These are phyloP conservation scores for Ogataea methylovora DNA, from an alignment of 805 yeast species.

Conservation along the genomic window DNA sequence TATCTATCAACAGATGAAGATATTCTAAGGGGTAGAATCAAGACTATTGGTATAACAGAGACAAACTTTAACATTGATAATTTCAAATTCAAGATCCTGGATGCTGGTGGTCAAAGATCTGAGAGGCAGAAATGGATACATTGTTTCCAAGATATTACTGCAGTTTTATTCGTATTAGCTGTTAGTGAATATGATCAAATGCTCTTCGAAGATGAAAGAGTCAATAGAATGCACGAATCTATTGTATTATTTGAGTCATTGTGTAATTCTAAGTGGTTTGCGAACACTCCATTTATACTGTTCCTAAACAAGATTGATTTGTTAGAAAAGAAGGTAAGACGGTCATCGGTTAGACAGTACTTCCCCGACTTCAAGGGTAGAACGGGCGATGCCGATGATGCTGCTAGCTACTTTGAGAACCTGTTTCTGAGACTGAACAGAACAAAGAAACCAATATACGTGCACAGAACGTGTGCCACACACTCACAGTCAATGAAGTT, in stretches of 20 bases:
- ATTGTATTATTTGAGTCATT: conserved; percentile 75
- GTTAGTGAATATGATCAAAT: conserved; percentile 89
- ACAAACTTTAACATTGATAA: conserved; percentile 64
- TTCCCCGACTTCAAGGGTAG: conserved; percentile 75
- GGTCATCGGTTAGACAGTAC: conserved; percentile 59
- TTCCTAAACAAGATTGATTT: conserved; percentile 86
- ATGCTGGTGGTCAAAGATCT: conserved; percentile 94
- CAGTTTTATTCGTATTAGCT: conserved; percentile 82
- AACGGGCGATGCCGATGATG: conserved; percentile 57
- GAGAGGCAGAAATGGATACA: conserved; percentile 94
- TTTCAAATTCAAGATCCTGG: conserved; percentile 67
- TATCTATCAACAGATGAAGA: conserved; percentile 76
- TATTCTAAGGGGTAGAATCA: conserved; percentile 82
- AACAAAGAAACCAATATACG: conserved; percentile 68
- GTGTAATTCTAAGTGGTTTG: conserved; percentile 81
- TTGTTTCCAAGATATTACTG: conserved; percentile 84
- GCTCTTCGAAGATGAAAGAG: conserved; percentile 82
- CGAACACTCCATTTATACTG: conserved; percentile 77
- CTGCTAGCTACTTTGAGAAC: conserved; percentile 62
- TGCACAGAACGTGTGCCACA: conserved; percentile 93
- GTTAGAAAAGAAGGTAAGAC: conserved; percentile 59
- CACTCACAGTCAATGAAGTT: conserved; percentile 85
- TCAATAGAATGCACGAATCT: conserved; percentile 88
- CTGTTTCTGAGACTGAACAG: conserved; percentile 58
- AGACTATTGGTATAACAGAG: conserved; percentile 93